phyloP scores from a whole-genome alignment of 768 basidiomycete genomes.

The Gymnopilus dilepis region DNA sequence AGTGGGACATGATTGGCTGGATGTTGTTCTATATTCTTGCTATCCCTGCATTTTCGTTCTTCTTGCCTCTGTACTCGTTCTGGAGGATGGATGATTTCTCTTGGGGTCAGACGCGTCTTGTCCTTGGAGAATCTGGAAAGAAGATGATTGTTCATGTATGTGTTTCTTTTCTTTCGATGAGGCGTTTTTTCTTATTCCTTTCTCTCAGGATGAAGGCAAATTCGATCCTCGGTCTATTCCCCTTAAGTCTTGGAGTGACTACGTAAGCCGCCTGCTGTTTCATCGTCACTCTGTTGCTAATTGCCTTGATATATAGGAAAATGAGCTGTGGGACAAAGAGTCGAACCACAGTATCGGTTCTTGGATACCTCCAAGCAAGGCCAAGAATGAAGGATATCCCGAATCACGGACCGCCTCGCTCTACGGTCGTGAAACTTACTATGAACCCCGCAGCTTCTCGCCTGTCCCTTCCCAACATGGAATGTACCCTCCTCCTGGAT shows the following conservation, averaged over 20 bases:
- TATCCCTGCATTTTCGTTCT: slow-evolving; percentile 91
- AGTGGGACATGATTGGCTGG: slow-evolving; percentile 99
- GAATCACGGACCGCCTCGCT: slow-evolving; percentile 81
- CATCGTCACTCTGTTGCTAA: slow-evolving; percentile 1
- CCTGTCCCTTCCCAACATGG: slow-evolving; percentile 75
- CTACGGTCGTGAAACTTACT: slow-evolving; percentile 88
- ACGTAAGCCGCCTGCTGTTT: slow-evolving; percentile 54
- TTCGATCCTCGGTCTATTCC: slow-evolving; percentile 95
- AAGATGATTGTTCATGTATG: slow-evolving; percentile 93
- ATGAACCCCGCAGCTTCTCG: slow-evolving; percentile 77
- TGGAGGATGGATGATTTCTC: slow-evolving; percentile 99
- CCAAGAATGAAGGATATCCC: slow-evolving; percentile 74
- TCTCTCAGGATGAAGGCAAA: slow-evolving; percentile 90
- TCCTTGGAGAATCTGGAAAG: slow-evolving; percentile 94
- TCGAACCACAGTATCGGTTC: slow-evolving; percentile 95
- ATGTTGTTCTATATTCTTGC: slow-evolving; percentile 96
- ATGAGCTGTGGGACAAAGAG: slow-evolving; percentile 97
- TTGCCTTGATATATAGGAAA: slow-evolving; percentile 63
- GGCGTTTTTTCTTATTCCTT: not conserved
- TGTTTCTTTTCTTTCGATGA: slow-evolving; percentile 23
- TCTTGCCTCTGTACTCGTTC: slow-evolving; percentile 94
- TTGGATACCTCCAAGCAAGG: slow-evolving; percentile 82
- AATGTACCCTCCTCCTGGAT: slow-evolving; percentile 67
- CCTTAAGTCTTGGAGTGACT: slow-evolving; percentile 96
- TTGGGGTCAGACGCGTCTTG: slow-evolving; percentile 92